Evolutionary conservation across 257 asterid genomes (phyloP).

Genomic region (Solanum chmielewskii): DNA sequence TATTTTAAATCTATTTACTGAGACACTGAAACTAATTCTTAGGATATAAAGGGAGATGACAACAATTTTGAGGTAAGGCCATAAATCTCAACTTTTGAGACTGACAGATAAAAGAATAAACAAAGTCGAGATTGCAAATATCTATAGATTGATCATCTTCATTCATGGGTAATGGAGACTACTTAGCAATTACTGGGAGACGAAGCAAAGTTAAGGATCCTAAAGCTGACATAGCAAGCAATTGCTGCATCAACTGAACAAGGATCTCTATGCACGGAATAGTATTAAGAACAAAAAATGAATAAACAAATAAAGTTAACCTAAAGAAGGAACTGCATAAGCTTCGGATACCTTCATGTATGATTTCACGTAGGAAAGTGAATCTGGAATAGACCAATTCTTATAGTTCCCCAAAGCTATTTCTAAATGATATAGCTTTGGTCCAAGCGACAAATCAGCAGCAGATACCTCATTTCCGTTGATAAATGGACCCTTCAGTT

Average conservation of each 20-base stretch:
- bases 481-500: conserved; percentile 62
- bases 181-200: neutral
- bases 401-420: conserved; percentile 73
- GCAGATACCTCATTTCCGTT: conserved; percentile 68
- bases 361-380: conserved; percentile 50
- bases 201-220: neutral
- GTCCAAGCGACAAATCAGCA: conserved; percentile 92
- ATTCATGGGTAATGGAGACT: neutral
- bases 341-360: conserved; percentile 65
- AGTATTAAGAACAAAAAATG: neutral
- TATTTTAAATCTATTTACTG: neutral
- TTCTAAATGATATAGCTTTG: conserved; percentile 89
- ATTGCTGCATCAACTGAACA: neutral
- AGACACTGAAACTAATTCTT: neutral
- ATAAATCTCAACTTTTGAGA: neutral
- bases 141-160: neutral
- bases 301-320: neutral
- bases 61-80: neutral
- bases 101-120: neutral
- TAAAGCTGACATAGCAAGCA: neutral
- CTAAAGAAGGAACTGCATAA: neutral
- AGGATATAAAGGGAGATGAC: neutral
- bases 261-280: neutral
- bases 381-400: conserved; percentile 83
- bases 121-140: neutral